A percentile compares a stretch with the other conserved stretches of the same genome.
These are phyloP conservation scores for Fusarium miscanthi DNA, from an alignment of 2,329 filamentous ascomycete genomes.

Conservation along the genomic window DNA sequence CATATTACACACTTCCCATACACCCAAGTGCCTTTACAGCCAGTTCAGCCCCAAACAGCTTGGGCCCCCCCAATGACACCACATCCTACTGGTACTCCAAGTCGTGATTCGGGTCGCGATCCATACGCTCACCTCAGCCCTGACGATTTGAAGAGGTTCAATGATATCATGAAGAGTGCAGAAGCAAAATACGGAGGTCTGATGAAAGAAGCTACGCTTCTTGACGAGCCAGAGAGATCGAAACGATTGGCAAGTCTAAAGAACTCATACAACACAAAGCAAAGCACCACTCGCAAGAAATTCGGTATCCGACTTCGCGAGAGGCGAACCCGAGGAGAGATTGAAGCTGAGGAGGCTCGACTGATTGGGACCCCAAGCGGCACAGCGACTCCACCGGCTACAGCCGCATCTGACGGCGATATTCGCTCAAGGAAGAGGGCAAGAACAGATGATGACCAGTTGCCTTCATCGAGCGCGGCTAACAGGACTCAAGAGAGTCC, in stretches of 20 bases:
- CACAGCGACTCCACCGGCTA: constrained; percentile 16
- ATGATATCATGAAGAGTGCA: constrained; percentile 45
- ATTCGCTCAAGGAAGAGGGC: constrained; percentile 41
- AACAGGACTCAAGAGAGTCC: constrained; percentile 25
- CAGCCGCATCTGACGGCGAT: constrained; percentile 11
- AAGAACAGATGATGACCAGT: constrained; percentile 27
- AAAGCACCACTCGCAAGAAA: constrained; percentile 67
- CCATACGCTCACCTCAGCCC: constrained; percentile 59
- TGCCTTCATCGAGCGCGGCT: background rate
- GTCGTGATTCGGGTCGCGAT: constrained; percentile 52
- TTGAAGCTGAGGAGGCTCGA: constrained; percentile 57
- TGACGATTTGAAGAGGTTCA: constrained; percentile 40
- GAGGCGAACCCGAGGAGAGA: constrained; percentile 59
- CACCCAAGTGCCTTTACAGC: background rate
- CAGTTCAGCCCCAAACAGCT: background rate
- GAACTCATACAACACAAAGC: constrained; percentile 66
- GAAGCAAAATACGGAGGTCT: constrained; percentile 53
- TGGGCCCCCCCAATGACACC: constrained; percentile 2
- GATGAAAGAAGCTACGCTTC: constrained; percentile 56
- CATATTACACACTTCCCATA: background rate
- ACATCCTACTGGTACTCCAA: constrained; percentile 21
- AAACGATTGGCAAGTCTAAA: constrained; percentile 56
- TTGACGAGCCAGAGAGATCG: constrained; percentile 51
- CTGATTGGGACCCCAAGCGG: constrained; percentile 41
- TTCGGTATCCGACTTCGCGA: constrained; percentile 66